phyloP scores from a whole-genome alignment of 2,329 filamentous ascomycete genomes.

The Scedosporium aurantiacum region DNA sequence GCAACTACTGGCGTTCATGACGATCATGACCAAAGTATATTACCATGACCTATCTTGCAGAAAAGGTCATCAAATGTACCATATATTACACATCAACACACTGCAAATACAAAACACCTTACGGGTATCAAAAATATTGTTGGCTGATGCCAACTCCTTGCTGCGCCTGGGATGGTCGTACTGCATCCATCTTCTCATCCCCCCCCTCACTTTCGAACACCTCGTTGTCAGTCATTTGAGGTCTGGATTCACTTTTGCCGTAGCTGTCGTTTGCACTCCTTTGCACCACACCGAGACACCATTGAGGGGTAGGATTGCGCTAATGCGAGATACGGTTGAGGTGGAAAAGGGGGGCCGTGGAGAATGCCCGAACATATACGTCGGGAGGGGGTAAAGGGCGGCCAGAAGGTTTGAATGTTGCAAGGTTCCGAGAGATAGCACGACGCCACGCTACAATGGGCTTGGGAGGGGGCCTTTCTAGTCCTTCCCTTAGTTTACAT shows the following conservation, averaged over 20 bases:
- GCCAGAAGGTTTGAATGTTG: not conserved
- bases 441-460: not conserved
- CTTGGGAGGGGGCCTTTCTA: not conserved
- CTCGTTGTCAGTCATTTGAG: not conserved
- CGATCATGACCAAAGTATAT: conserved; percentile 2
- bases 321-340: not conserved
- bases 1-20: conserved; percentile 1
- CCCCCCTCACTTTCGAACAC: not conserved
- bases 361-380: not conserved
- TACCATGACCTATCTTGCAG: not conserved
- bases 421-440: not conserved
- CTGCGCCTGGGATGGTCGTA: not conserved
- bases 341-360: not conserved
- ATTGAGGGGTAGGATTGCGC: conserved; percentile 4
- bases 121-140: not conserved
- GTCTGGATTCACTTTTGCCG: not conserved
- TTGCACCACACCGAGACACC: not conserved
- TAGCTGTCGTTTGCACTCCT: not conserved
- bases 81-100: not conserved
- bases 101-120: conserved; percentile 1
- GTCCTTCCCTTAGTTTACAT: too few species aligned
- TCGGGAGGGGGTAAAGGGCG: not conserved
- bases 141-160: too few species aligned
- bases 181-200: not conserved
- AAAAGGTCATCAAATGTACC: not conserved